Percentiles rank a stretch among this genome's conserved stretches.
These are phyloP conservation scores for Fistulinella cinereoalba DNA, from an alignment of 1,284 basidiomycete species.

Conservation along the genomic window DNA sequence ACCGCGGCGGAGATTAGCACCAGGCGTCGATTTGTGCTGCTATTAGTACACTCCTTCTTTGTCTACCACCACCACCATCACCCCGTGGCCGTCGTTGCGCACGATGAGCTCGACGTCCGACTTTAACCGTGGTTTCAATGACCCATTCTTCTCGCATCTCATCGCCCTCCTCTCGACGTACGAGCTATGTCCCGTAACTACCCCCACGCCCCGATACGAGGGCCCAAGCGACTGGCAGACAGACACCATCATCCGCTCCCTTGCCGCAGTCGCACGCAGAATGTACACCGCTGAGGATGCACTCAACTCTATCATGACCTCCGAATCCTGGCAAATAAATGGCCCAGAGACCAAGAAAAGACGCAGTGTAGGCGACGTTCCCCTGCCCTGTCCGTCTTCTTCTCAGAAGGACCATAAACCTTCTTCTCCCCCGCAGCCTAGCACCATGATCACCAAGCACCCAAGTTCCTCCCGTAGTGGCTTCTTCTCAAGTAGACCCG, in stretches of 20 bases:
- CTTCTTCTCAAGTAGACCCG: slow-evolving; percentile 28
- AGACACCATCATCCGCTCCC: slow-evolving; percentile 56
- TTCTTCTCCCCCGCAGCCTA: slow-evolving; percentile 27
- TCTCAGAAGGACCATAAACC: slow-evolving; percentile 28
- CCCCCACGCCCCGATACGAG: slow-evolving; percentile 59
- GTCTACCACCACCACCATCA: slow-evolving; percentile 3
- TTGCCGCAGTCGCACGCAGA: slow-evolving; percentile 52
- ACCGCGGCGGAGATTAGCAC: too few species aligned
- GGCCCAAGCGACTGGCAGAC: slow-evolving; percentile 65
- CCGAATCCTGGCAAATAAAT: slow-evolving; percentile 35
- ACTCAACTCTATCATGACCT: slow-evolving; percentile 38
- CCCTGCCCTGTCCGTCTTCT: slow-evolving; percentile 24
- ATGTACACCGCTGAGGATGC: slow-evolving; percentile 62
- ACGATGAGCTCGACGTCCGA: slow-evolving; percentile 34
- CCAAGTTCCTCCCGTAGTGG: slow-evolving; percentile 16
- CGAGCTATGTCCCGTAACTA: slow-evolving; percentile 46
- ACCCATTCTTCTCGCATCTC: slow-evolving; percentile 50
- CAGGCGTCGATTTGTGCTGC: too few species aligned
- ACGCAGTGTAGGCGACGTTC: slow-evolving; percentile 45
- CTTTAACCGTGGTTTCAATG: slow-evolving; percentile 14
- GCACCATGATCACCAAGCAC: slow-evolving; percentile 17
- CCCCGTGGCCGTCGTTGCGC: slow-evolving; percentile 11
- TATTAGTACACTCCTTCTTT: neutral
- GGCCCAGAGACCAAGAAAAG: slow-evolving; percentile 50
- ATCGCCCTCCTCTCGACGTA: slow-evolving; percentile 52